Base-by-base conservation (phyloP, 305 asterid species). In the Rubia peregrina region DNA sequence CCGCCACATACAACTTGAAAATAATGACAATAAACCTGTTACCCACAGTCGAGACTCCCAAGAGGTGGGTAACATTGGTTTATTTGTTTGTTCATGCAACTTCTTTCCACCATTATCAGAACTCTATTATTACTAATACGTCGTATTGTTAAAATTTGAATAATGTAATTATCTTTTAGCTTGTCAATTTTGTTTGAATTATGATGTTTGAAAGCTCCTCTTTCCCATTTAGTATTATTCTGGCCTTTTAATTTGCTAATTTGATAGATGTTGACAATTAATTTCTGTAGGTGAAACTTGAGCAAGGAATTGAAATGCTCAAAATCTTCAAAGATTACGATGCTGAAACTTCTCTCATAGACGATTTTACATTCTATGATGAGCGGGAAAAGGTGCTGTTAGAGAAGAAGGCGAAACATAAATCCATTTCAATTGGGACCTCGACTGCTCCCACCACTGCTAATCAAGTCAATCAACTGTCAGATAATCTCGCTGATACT, bases 21-120 rank as follows among this genome's bases (percentile, higher is more conserved):
- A 92, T 80, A 95, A 95, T 81, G 99, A 95, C 76, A 95, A 90
- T 85, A 95, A 95, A 88, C 99, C 99, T 75, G 99, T 95, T 61
- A 95, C 99, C 46, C 99, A 95, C 83, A 95, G 99, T 77, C 94
- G 99, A 59, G 99, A 95, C 84, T 88, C 98, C 46, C 99, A 95
- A 80, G 96, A 95, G 99, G 99, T 95, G 75, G 71, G 46, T 43
- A 67, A 44, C 70, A 2, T 40, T 40, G 44, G 42, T 38, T 33
- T 57, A 56, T 19, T 33, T 46, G 5, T n/a, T 30, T 40, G 26
- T 26, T 21, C 0, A 65, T 14, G 56, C 5, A 14, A 22, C 22
- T 67, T 46, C 33, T 19, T 60, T 60, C 17, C 16, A 60, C 65
- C 22, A 60, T 10, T 30, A 11, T 30, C 17, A 17, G 57, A 17